Conservation (phyloP, 164 flowering plant genomes). For the Platanus orientalis region DNA sequence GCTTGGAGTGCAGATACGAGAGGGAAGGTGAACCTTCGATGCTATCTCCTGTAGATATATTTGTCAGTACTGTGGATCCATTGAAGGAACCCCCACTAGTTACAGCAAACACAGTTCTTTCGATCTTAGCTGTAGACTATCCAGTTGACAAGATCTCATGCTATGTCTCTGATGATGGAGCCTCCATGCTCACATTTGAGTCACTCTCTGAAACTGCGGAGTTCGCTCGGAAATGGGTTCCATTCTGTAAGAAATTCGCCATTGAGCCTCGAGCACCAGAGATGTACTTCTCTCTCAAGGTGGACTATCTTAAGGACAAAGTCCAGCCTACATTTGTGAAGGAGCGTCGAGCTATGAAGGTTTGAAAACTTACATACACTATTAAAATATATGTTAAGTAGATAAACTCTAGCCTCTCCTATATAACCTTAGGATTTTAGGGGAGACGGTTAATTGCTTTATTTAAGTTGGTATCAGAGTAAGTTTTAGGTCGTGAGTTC, state of each 20-base stretch:
- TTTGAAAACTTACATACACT: conserved; percentile 11
- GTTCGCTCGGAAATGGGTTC: conserved; percentile 93
- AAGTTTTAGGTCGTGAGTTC: too few species aligned
- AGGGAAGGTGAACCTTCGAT: conserved; percentile 85
- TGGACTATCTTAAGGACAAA: conserved; percentile 93
- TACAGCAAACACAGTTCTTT: conserved; percentile 81
- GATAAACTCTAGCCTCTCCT: too few species aligned
- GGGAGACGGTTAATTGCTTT: too few species aligned
- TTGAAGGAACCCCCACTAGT: conserved; percentile 95
- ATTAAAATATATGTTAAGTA: too few species aligned
- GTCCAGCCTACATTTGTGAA: conserved; percentile 94
- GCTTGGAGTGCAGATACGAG: conserved; percentile 59
- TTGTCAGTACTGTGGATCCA: conserved; percentile 96
- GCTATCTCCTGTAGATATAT: conserved; percentile 81
- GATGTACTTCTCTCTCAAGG: conserved; percentile 76
- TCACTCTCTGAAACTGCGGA: conserved; percentile 90
- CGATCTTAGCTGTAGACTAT: conserved; percentile 90
- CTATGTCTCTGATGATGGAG: conserved; percentile 96
- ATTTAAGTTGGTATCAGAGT: too few species aligned
- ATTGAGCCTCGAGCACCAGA: conserved; percentile 98
- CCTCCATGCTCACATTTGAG: conserved; percentile 93
- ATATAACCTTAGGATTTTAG: too few species aligned
- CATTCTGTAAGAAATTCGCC: conserved; percentile 83
- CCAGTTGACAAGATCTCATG: conserved; percentile 94
- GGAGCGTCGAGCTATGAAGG: conserved; percentile 98